A percentile compares a stretch with the other conserved stretches of the same genome.
phyloP scores from a whole-genome alignment of 106 monocot species.

The Acanthochlamys bracteata region DNA sequence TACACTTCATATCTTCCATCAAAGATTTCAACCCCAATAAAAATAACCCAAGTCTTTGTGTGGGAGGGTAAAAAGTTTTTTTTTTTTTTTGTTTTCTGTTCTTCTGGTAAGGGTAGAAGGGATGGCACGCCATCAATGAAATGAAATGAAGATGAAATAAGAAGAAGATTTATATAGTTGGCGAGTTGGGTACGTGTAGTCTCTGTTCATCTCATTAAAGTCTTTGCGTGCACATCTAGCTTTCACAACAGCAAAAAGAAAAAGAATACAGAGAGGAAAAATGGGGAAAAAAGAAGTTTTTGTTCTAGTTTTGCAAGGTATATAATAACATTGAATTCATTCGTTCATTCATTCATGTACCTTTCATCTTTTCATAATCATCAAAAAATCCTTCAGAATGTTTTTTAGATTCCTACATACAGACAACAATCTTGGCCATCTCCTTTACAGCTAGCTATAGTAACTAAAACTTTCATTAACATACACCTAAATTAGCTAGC shows the following conservation, averaged over 20 bases:
- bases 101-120: constrained; percentile 28
- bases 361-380: constrained; percentile 8
- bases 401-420: constrained; percentile 38
- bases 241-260: not conserved
- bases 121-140: constrained; percentile 64
- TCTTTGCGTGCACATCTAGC: constrained; percentile 74
- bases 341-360: constrained; percentile 2
- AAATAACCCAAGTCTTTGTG: not conserved
- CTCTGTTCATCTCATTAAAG: constrained; percentile 88
- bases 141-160: constrained; percentile 3
- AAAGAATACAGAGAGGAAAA: constrained; percentile 5
- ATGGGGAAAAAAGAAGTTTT: constrained; percentile 10
- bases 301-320: constrained; percentile 3
- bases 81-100: constrained; percentile 45
- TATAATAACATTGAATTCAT: not conserved
- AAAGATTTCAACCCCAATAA: too few species aligned
- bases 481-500: too few species aligned
- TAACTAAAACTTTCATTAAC: too few species aligned
- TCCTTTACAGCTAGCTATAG: too few species aligned
- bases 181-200: constrained; percentile 79
- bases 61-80: constrained; percentile 17
- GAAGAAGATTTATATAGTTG: not conserved
- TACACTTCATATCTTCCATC: too few species aligned
- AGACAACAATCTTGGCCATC: constrained; percentile 1
- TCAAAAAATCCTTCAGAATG: constrained; percentile 28